Evolutionary conservation across 2,329 filamentous ascomycete genomes (phyloP).

Genomic region (Raffaelea albimanens): DNA sequence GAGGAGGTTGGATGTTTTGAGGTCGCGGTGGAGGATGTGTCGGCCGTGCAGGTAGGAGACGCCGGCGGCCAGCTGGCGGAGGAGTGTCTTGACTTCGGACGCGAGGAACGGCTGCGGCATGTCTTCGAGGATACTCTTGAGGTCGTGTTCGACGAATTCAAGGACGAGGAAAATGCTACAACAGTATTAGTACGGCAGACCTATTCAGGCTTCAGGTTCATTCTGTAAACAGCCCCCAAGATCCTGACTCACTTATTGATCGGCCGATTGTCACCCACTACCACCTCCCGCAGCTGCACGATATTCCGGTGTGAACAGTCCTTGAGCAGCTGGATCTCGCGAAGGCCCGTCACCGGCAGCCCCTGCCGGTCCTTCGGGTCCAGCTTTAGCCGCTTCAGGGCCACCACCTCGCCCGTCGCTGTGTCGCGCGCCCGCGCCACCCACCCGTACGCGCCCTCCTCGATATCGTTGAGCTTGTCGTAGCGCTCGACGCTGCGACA

Average conservation of each 20-base stretch:
- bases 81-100: slow-evolving; percentile 84
- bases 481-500: slow-evolving; percentile 78
- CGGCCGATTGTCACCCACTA: slow-evolving; percentile 54
- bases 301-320: slow-evolving; percentile 76
- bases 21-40: slow-evolving; percentile 88
- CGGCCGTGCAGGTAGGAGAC: slow-evolving; percentile 77
- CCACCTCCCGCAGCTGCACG: slow-evolving; percentile 72
- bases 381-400: slow-evolving; percentile 88
- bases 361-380: slow-evolving; percentile 64
- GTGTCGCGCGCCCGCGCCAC: slow-evolving; percentile 76
- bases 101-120: slow-evolving; percentile 91
- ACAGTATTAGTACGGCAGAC: no score
- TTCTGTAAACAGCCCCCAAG: no score
- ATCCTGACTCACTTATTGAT: slow-evolving; percentile 53
- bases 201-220: no score
- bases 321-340: slow-evolving; percentile 87
- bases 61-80: slow-evolving; percentile 72
- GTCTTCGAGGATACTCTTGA: slow-evolving; percentile 85
- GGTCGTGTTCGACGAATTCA: slow-evolving; percentile 95
- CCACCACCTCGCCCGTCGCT: slow-evolving; percentile 69
- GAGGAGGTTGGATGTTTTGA: slow-evolving; percentile 89
- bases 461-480: slow-evolving; percentile 90
- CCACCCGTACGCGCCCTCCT: slow-evolving; percentile 93
- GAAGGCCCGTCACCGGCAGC: slow-evolving; percentile 81
- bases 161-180: slow-evolving; percentile 73